A percentile compares a stretch with the other conserved stretches of the same genome.
Conservation (phyloP, 768 basidiomycete species). For the Epithele typhae region DNA sequence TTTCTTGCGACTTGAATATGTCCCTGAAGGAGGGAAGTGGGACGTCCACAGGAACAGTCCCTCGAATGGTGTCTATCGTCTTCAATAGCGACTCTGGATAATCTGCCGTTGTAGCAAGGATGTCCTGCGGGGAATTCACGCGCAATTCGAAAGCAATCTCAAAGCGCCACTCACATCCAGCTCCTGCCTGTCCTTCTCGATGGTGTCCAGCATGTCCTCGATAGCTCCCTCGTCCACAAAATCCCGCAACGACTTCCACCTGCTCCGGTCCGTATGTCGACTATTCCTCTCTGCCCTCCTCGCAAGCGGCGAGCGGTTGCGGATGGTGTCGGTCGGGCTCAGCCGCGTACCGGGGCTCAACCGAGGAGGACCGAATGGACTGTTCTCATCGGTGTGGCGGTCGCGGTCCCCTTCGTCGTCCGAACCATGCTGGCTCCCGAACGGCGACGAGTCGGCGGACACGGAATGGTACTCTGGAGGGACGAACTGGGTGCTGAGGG, state of each 20-base stretch:
- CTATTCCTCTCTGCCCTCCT: slow-evolving; percentile 11
- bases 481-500: slow-evolving; percentile 66
- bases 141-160: too few relatives aligned
- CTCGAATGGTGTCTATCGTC: slow-evolving; percentile 53
- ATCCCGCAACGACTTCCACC: slow-evolving; percentile 81
- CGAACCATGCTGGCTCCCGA: slow-evolving; percentile 64
- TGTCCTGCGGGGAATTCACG: too few relatives aligned
- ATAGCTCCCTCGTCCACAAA: slow-evolving; percentile 83
- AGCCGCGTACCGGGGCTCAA: too few relatives aligned
- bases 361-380: slow-evolving; percentile 13
- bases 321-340: slow-evolving; percentile 42
- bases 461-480: slow-evolving; percentile 73
- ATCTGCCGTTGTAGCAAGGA: slow-evolving; percentile 57
- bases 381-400: slow-evolving; percentile 14
- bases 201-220: slow-evolving; percentile 67
- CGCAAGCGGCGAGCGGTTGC: slow-evolving; percentile 17
- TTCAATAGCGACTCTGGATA: slow-evolving; percentile 60
- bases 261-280: slow-evolving; percentile 39
- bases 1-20: slow-evolving; percentile 52
- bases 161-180: slow-evolving; percentile 52
- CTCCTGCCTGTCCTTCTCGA: slow-evolving; percentile 63
- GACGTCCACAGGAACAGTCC: slow-evolving; percentile 41
- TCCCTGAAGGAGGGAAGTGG: slow-evolving; percentile 40
- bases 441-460: slow-evolving; percentile 63
- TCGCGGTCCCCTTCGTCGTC: slow-evolving; percentile 32